phyloP scores from a whole-genome alignment of 1,284 basidiomycete genomes.

The Neotropicomus parvogracilis region DNA sequence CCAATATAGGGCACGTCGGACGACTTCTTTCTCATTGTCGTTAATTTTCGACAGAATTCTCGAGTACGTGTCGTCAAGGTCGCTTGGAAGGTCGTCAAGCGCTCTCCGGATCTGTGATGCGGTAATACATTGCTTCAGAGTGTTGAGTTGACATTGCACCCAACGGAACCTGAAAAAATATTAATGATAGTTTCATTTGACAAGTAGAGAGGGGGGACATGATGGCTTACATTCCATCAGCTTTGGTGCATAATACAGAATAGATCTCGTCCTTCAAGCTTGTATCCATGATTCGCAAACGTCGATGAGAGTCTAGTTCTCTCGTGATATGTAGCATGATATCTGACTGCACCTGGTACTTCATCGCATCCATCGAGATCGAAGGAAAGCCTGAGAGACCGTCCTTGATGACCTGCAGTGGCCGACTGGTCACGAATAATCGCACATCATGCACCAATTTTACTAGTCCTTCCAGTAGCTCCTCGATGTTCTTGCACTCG shows the following conservation, averaged over 20 bases:
- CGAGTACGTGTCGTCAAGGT: neutral
- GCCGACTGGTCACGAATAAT: conserved; percentile 16
- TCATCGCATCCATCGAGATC: conserved; percentile 10
- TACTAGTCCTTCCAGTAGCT: neutral
- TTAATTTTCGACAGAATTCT: neutral
- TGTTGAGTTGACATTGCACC: neutral
- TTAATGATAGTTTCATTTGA: too few species aligned
- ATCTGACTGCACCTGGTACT: neutral
- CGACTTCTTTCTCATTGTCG: neutral
- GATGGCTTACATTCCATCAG: conserved; percentile 12
- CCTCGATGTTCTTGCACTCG: conserved; percentile 8
- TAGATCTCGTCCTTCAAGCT: conserved; percentile 11
- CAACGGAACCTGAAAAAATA: neutral
- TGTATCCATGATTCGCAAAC: neutral
- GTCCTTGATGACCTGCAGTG: conserved; percentile 8
- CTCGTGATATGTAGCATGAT: conserved; percentile 9
- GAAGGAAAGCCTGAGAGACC: neutral
- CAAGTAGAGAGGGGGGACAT: too few species aligned
- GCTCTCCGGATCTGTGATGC: neutral
- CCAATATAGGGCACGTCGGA: conserved; percentile 6
- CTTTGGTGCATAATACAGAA: neutral
- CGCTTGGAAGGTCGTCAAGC: neutral
- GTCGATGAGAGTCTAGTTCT: conserved; percentile 13
- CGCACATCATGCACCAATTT: neutral
- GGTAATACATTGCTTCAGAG: neutral